phyloP scores from a whole-genome alignment of 306 rosid species.

The Lagenaria siceraria region DNA sequence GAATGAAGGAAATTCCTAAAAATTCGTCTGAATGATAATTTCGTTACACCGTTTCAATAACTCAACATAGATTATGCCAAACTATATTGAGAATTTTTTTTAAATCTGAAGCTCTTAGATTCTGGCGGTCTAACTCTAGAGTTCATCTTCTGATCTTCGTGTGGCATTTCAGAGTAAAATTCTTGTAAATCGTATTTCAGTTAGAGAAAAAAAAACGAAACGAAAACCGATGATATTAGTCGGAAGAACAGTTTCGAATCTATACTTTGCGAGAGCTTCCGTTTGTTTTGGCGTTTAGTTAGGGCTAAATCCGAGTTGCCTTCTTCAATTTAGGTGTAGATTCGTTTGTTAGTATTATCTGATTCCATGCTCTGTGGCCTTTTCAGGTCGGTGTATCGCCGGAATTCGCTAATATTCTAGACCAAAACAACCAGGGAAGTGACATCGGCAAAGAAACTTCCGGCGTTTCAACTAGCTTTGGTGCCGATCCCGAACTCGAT shows the following conservation, averaged over 20 bases:
- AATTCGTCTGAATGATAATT: background rate
- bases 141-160: background rate
- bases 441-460: constrained; percentile 12
- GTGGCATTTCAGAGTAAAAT: background rate
- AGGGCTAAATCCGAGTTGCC: too few species aligned
- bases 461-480: constrained; percentile 17
- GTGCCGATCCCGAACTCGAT: constrained; percentile 70
- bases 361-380: background rate
- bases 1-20: background rate
- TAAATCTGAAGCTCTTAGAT: background rate
- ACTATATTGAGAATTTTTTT: background rate
- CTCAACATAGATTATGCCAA: background rate
- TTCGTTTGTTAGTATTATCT: too few species aligned
- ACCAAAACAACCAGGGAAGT: constrained; percentile 28
- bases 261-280: background rate
- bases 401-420: constrained; percentile 34
- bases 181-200: background rate
- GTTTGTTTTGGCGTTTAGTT: background rate
- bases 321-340: background rate
- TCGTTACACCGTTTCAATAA: background rate
- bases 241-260: background rate
- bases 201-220: background rate
- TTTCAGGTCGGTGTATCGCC: constrained; percentile 67
- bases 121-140: background rate
- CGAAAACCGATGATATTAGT: background rate